Base-by-base conservation (phyloP, 139 green algal genomes). In the Chlamydomonas eustigma region DNA sequence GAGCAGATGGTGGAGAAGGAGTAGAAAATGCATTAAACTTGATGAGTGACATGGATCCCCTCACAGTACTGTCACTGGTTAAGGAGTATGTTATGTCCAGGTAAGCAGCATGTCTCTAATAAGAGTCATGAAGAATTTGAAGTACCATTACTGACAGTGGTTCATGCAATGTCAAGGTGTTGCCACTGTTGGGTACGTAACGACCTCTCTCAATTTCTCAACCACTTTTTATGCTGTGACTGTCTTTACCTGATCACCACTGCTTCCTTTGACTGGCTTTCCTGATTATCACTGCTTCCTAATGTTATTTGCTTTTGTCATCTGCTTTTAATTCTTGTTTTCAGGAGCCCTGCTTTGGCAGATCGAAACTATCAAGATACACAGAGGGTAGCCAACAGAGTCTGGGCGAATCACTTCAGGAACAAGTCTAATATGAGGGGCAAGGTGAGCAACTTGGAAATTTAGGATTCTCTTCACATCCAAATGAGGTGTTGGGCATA, bases 321-420 rank as follows among this genome's bases (percentile, higher is more conserved):
- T 58, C 44, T 22, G 12, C 44, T 22, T 22, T 58, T 22, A 28
- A 58, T 58, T 74, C 18, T 3, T 74, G 34, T 65, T 4, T 68
- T 22, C 58, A 78, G 75, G 66, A 63, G 32, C 35, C 50, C 78
- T 3, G 39, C 65, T 50, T 44, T 74, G 33, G 33, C 78, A 3
- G 39, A 28, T 6, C 50, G 74, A 25, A 71, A 83, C 64, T 78
- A 79, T 65, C 50, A 73, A 1, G 78, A 77, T 34, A 66, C 83
- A 36, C 82, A 87, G 67, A 73, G 74, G 0, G 38, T 87, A 33
- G 82, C 82, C n/a, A 82, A 87, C 75, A 64, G 71, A 2, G 82
- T 84, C 64, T 87, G 82, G 82, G 34, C 64, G 30, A 67, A 78
- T 51, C 76, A 87, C 70, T 84, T 87, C 67, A 44, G 38, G 18